These are phyloP conservation scores for Solanum okadae DNA, from an alignment of 257 asterid genomes.

Conservation along the genomic window DNA sequence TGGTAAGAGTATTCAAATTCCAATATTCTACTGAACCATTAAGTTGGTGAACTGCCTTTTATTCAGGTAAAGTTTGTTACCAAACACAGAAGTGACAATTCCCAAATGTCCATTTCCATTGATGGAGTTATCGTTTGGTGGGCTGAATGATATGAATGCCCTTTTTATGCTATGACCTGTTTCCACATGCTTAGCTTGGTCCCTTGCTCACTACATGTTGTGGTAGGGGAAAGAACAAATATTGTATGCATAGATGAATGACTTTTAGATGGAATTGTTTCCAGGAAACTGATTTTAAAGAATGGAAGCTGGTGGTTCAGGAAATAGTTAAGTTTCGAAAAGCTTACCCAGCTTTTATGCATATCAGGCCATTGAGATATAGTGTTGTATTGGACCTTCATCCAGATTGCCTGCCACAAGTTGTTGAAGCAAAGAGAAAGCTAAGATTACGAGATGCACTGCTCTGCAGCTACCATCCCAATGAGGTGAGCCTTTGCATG, in stretches of 20 bases:
- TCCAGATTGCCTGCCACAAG: conserved; percentile 63
- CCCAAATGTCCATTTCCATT: neutral
- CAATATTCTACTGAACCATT: neutral
- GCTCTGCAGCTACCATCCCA: conserved; percentile 83
- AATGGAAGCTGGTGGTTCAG: conserved; percentile 97
- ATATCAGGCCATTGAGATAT: conserved; percentile 86
- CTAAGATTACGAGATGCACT: conserved; percentile 78
- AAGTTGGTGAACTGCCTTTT: neutral
- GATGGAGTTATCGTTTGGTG: neutral
- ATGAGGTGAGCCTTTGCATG: conserved; percentile 47
- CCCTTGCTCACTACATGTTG: neutral
- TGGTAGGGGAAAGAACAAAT: neutral
- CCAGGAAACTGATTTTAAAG: conserved; percentile 96
- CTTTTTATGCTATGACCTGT: neutral
- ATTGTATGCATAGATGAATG: conserved; percentile 2
- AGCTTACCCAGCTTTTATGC: conserved; percentile 95
- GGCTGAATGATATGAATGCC: neutral
- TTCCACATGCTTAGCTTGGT: neutral
- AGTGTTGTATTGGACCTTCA: conserved; percentile 80
- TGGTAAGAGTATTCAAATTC: neutral
- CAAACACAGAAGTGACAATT: neutral
- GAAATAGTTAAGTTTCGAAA: conserved; percentile 91
- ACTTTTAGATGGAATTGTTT: conserved; percentile 24
- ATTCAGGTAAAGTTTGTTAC: neutral
- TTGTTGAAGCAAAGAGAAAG: conserved; percentile 50